Evolutionary conservation across 1,284 basidiomycete genomes (phyloP).

Genomic region (Pulveroboletus sp.): DNA sequence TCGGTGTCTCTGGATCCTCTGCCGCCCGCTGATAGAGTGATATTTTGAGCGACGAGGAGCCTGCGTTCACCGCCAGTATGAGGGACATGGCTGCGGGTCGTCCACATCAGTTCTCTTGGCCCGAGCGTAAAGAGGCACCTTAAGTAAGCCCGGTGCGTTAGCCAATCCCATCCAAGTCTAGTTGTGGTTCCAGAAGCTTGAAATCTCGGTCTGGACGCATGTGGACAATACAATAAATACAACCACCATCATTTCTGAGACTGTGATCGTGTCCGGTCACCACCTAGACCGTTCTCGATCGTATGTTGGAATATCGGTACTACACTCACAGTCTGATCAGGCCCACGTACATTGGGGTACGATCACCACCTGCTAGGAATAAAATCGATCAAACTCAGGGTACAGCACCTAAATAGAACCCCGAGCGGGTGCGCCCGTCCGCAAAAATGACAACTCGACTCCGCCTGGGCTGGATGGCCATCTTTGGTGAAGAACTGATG

Average conservation of each 20-base stretch:
- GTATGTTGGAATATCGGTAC: background rate
- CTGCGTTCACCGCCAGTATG: conserved; percentile 62
- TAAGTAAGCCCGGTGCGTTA: background rate
- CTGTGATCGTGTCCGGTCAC: too few species aligned
- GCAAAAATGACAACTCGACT: background rate
- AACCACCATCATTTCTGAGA: too few species aligned
- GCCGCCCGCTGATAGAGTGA: conserved; percentile 52
- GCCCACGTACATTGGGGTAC: conserved; percentile 7
- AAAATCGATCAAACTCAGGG: conserved; percentile 1
- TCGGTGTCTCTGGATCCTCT: conserved; percentile 33
- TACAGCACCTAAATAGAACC: background rate
- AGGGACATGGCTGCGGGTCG: too few species aligned
- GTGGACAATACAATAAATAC: too few species aligned
- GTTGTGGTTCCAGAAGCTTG: too few species aligned
- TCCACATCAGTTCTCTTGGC: too few species aligned
- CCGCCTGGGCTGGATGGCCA: background rate
- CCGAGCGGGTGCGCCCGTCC: background rate
- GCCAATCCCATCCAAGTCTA: background rate
- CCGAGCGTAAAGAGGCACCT: too few species aligned
- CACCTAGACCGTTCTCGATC: background rate
- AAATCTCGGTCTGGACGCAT: too few species aligned
- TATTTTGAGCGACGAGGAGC: conserved; percentile 78
- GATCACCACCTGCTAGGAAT: conserved; percentile 1
- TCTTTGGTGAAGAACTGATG: conserved; percentile 3
- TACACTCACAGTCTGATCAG: conserved; percentile 5